Conservation (phyloP, 2,329 filamentous ascomycete species). For the Seiridium unicorne region DNA sequence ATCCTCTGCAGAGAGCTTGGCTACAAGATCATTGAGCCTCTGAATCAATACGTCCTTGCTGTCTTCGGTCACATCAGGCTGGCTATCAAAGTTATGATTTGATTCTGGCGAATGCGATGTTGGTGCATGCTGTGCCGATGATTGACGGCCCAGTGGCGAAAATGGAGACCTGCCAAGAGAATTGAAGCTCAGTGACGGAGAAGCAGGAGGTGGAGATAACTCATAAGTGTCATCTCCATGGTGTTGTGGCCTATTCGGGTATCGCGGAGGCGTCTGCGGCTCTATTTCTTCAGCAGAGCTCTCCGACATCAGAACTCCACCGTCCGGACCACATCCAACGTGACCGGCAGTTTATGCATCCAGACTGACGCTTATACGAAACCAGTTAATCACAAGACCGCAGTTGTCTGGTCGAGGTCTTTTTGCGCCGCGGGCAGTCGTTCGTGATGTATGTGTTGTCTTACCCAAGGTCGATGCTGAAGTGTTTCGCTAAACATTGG, state of each 20-base stretch:
- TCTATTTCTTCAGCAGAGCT: conserved; percentile 5
- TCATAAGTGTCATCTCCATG: conserved; percentile 17
- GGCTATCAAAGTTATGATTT: conserved; percentile 9
- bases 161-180: conserved; percentile 25
- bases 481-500: too few species aligned
- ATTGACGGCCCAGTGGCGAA: conserved; percentile 22
- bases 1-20: conserved; percentile 18
- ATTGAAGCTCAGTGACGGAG: conserved; percentile 23
- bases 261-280: conserved; percentile 18
- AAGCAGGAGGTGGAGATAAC: conserved; percentile 19
- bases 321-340: background rate
- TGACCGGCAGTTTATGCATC: background rate
- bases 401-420: too few species aligned
- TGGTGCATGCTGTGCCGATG: conserved; percentile 17
- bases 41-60: conserved; percentile 46
- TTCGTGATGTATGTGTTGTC: too few species aligned
- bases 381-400: too few species aligned
- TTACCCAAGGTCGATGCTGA: too few species aligned
- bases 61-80: conserved; percentile 28
- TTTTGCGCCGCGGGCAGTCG: too few species aligned
- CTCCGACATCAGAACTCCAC: background rate
- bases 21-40: conserved; percentile 29
- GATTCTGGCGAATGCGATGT: conserved; percentile 19
- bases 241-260: conserved; percentile 10
- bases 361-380: background rate